Conservation (phyloP, 176 grass and related monocot species). For the Olyra latifolia region DNA sequence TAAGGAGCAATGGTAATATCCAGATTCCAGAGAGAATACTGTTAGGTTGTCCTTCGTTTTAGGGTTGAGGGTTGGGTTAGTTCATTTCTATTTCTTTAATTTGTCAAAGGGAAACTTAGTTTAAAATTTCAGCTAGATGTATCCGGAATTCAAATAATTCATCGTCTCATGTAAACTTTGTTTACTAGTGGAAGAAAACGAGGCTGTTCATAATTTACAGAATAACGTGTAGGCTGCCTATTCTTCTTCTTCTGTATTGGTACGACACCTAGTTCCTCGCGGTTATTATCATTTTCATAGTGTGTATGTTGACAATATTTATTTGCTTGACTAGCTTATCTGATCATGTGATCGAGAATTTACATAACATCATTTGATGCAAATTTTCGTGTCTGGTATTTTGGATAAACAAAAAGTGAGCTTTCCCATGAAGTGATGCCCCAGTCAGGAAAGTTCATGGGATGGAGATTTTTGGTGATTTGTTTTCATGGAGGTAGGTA, state of each 20-base stretch:
- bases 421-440: not conserved
- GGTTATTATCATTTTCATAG: no score
- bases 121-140: not conserved
- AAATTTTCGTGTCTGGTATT: not conserved
- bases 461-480: not conserved
- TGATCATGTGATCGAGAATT: not conserved
- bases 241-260: no score
- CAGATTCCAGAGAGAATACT: no score
- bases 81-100: no score
- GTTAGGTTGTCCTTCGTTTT: no score
- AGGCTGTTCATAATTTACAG: not conserved
- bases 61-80: no score
- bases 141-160: conserved; percentile 4
- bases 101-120: not conserved
- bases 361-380: not conserved
- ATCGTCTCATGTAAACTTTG: not conserved
- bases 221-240: not conserved
- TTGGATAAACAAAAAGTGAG: not conserved
- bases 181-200: not conserved
- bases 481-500: not conserved
- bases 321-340: not conserved
- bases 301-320: not conserved
- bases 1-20: not conserved
- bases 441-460: not conserved
- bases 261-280: no score